Evolutionary conservation across 1,139 yeast genomes (phyloP).

Genomic region (Ogataea hybrid): DNA sequence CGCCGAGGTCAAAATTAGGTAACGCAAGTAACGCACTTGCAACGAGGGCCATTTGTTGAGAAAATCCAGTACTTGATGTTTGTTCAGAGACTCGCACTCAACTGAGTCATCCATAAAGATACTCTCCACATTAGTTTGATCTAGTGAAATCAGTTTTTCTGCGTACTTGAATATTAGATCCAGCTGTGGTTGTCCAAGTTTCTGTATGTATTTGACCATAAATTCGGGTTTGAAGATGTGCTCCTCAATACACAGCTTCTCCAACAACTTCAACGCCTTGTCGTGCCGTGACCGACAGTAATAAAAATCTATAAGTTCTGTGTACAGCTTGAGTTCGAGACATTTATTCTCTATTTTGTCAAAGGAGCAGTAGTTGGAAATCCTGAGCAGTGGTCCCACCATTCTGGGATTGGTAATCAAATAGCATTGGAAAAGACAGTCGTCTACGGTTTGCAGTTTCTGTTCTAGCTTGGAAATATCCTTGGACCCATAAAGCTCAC

Average conservation of each 20-base stretch:
- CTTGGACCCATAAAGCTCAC: conserved; percentile 36
- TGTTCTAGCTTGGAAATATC: conserved; percentile 26
- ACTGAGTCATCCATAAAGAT: conserved; percentile 69
- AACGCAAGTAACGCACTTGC: conserved; percentile 60
- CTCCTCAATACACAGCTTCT: conserved; percentile 28
- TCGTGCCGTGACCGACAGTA: conserved; percentile 60
- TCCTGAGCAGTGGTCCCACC: conserved; percentile 78
- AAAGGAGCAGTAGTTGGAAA: conserved; percentile 72
- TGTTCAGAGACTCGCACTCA: conserved; percentile 60
- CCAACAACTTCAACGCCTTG: conserved; percentile 64
- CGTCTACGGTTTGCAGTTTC: conserved; percentile 62
- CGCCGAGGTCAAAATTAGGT: conserved; percentile 44
- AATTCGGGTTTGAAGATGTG: conserved; percentile 19
- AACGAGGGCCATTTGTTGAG: conserved; percentile 34
- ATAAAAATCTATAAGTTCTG: conserved; percentile 79
- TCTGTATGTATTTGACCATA: conserved; percentile 66
- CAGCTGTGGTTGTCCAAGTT: conserved; percentile 49
- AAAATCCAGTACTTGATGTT: conserved; percentile 50
- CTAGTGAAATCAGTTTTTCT: conserved; percentile 49
- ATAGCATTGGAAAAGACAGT: conserved; percentile 76
- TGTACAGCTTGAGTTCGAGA: conserved; percentile 48
- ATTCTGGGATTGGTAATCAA: conserved; percentile 63
- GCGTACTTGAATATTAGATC: conserved; percentile 60
- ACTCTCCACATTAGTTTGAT: conserved; percentile 41
- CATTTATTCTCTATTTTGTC: conserved; percentile 58